A percentile compares a stretch with the other conserved stretches of the same genome.
Evolutionary conservation across 78 protist genomes (phyloP).

Genomic region (Creolimax fragrantissima): DNA sequence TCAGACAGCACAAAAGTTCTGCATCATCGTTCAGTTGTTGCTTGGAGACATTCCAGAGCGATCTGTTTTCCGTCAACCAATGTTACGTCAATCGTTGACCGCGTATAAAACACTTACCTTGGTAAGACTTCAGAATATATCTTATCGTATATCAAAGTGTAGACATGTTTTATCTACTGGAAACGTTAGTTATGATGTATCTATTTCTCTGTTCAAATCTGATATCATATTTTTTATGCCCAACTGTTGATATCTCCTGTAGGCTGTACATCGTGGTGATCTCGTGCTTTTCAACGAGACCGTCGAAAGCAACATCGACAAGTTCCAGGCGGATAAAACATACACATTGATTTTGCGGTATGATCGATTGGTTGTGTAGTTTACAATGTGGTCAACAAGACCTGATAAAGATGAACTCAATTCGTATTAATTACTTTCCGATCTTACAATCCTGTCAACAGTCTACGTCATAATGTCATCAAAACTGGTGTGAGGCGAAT

Average conservation of each 20-base stretch:
- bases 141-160: too few relatives aligned
- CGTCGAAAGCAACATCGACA: constrained; percentile 31
- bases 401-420: too few relatives aligned
- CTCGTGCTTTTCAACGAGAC: constrained; percentile 45
- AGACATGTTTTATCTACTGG: too few relatives aligned
- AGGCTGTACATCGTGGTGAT: constrained; percentile 82
- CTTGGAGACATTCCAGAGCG: constrained; percentile 92
- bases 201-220: too few relatives aligned
- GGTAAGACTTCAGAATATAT: too few relatives aligned
- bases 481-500: constrained; percentile 84
- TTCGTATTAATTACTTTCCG: too few relatives aligned
- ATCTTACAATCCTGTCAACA: too few relatives aligned
- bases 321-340: constrained; percentile 66
- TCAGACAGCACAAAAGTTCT: constrained; percentile 44
- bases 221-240: too few relatives aligned
- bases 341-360: constrained; percentile 17
- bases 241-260: background rate
- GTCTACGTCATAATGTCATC: constrained; percentile 87
- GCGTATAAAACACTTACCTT: constrained; percentile 80
- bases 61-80: constrained; percentile 51
- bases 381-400: background rate
- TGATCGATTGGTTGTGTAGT: background rate
- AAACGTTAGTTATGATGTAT: too few relatives aligned
- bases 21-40: constrained; percentile 75
- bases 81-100: constrained; percentile 41